Conservation (phyloP, 495 filamentous ascomycete genomes). For the Oleoguttula mirabilis region DNA sequence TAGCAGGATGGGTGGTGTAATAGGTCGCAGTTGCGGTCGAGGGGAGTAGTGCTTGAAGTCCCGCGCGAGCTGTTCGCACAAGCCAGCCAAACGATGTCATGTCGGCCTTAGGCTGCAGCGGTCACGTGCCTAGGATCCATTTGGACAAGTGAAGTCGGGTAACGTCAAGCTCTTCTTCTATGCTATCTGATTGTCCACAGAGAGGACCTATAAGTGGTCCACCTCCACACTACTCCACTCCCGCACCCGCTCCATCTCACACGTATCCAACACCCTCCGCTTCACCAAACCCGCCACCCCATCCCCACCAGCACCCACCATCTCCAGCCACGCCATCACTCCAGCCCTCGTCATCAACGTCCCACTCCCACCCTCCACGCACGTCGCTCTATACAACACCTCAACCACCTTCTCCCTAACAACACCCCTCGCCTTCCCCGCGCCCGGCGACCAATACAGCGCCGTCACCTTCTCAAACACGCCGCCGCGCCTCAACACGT, state of each 20-base stretch:
- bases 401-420: constrained; percentile 57
- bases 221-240: constrained; percentile 46
- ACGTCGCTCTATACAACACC: constrained; percentile 58
- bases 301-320: constrained; percentile 35
- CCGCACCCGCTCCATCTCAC: constrained; percentile 52
- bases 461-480: constrained; percentile 69
- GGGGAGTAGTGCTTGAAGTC: no score
- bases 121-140: no score
- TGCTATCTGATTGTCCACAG: no score
- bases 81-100: no score
- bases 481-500: constrained; percentile 67
- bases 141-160: no score
- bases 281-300: constrained; percentile 42
- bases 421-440: constrained; percentile 37
- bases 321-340: constrained; percentile 67
- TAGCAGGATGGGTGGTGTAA: no score
- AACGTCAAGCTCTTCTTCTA: no score
- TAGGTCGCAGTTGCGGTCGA: no score
- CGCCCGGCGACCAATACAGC: constrained; percentile 54
- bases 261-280: constrained; percentile 53
- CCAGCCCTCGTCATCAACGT: constrained; percentile 77
- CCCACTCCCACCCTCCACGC: constrained; percentile 66
- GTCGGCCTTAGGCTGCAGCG: no score
- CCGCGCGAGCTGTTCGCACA: no score
- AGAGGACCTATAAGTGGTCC: no score